Base-by-base conservation (phyloP, 176 grass and related monocot species). In the Zea mays region DNA sequence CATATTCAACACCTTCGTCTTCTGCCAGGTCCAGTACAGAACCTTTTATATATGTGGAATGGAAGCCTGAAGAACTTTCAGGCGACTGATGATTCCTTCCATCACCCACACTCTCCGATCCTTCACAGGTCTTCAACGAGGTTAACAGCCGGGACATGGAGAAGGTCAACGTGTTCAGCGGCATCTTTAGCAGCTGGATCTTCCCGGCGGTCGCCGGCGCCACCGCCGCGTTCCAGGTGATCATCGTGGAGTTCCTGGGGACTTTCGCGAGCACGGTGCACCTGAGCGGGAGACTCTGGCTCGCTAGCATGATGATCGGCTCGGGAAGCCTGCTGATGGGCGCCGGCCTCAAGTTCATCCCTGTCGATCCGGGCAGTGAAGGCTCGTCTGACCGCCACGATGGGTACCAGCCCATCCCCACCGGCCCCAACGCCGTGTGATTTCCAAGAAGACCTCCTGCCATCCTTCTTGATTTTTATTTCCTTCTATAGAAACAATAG, bases 141-240 rank as follows among this genome's bases (percentile, higher is more conserved):
- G 90, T 97, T 42, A 97, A 93, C 85, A 93, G 88, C 54, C 52
- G 94, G 49, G 91, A 97, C 54, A 97, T 93, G 86, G 94, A 97
- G 85, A 92, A 97, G 89, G 90, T 92, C 39, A 91, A 97, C 16
- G 89, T 97, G 2, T 93, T 97, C 71, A 68, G 74, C 13, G 91
- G 94, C 50, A 93, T 97, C 2, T 91, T 91, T 65, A 74, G 71
- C 65, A 91, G 89, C 72, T 93, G 89, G 83, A 82, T 97, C 74
- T 97, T 97, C 85, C 65, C 80, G 50, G 82, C 84, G 15, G 91
- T 97, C 5, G 76, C 84, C 8, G 42, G 64, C 41, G 86, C 84
- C 60, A 97, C 94, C 12, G 82, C 83, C 9, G 60, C 40, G 63
- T 93, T 97, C 82, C 94, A 97, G 73, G 87, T 92, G 45, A 80